Conservation (phyloP, 306 rosid species). For the Urtica urens region DNA sequence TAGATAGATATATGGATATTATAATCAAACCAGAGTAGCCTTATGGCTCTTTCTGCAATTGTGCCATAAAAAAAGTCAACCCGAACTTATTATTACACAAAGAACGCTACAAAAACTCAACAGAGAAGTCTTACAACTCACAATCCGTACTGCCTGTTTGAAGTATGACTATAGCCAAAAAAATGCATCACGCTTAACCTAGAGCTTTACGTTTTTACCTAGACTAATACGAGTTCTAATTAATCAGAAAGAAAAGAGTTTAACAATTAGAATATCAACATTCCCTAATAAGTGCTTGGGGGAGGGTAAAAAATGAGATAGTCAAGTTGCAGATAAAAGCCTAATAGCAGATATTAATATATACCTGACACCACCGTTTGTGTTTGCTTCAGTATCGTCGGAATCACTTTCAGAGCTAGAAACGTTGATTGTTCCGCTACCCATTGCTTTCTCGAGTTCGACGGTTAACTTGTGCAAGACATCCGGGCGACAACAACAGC, state of each 20-base stretch:
- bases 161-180: too few species aligned
- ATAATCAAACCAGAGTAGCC: neutral
- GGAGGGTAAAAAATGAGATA: too few species aligned
- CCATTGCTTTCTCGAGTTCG: conserved; percentile 49
- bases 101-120: too few species aligned
- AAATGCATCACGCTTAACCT: too few species aligned
- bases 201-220: too few species aligned
- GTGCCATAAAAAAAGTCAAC: neutral
- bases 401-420: conserved; percentile 78
- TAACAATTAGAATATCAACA: too few species aligned
- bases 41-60: neutral
- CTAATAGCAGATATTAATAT: neutral
- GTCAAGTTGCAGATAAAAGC: neutral
- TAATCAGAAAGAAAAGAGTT: too few species aligned
- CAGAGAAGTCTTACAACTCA: too few species aligned
- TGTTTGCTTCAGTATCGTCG: conserved; percentile 45
- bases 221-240: too few species aligned
- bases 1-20: neutral
- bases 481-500: conserved; percentile 65
- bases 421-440: conserved; percentile 17
- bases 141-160: too few species aligned
- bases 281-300: too few species aligned
- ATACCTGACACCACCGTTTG: conserved; percentile 51
- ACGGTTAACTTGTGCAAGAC: conserved; percentile 36
- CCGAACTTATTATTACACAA: too few species aligned